phyloP scores from a whole-genome alignment of 345 rosid species.

The Orychophragmus violaceus region DNA sequence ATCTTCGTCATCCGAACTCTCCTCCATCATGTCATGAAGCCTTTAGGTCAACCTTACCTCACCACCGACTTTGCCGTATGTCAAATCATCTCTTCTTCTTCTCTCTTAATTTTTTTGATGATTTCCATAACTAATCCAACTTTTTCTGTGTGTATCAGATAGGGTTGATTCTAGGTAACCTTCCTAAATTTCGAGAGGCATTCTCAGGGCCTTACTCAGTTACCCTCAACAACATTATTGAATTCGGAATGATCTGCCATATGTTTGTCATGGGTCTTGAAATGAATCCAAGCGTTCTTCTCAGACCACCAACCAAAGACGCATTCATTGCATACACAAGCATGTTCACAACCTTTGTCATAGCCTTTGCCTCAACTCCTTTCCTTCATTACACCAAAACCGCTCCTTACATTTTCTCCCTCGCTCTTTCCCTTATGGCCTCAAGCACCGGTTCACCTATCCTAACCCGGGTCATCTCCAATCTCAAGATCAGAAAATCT shows the following conservation, averaged over 20 bases:
- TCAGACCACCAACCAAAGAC: conserved; percentile 57
- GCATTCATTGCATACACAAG: conserved; percentile 81
- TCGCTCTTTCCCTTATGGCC: conserved; percentile 51
- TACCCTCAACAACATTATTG: conserved; percentile 47
- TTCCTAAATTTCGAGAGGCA: conserved; percentile 34
- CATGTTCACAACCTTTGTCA: conserved; percentile 52
- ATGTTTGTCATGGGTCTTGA: conserved; percentile 85
- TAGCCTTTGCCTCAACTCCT: conserved; percentile 45
- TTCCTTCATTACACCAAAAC: conserved; percentile 40
- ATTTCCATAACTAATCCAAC: neutral
- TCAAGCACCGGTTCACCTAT: conserved; percentile 80
- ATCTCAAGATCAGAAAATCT: conserved; percentile 78
- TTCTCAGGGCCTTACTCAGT: conserved; percentile 33
- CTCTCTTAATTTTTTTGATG: neutral
- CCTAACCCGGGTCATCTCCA: conserved; percentile 73
- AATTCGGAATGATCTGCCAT: conserved; percentile 85
- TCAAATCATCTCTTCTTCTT: conserved; percentile 5
- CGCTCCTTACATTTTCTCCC: conserved; percentile 30
- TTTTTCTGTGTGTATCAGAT: conserved; percentile 41
- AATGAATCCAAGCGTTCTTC: conserved; percentile 77
- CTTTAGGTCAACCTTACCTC: conserved; percentile 70
- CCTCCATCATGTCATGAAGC: conserved; percentile 59
- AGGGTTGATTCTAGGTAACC: conserved; percentile 55
- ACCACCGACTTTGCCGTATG: conserved; percentile 66
- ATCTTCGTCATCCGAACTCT: conserved; percentile 48